These are phyloP conservation scores for Clonostachys sp. DNA, from an alignment of 2,329 filamentous ascomycete genomes.

Conservation along the genomic window DNA sequence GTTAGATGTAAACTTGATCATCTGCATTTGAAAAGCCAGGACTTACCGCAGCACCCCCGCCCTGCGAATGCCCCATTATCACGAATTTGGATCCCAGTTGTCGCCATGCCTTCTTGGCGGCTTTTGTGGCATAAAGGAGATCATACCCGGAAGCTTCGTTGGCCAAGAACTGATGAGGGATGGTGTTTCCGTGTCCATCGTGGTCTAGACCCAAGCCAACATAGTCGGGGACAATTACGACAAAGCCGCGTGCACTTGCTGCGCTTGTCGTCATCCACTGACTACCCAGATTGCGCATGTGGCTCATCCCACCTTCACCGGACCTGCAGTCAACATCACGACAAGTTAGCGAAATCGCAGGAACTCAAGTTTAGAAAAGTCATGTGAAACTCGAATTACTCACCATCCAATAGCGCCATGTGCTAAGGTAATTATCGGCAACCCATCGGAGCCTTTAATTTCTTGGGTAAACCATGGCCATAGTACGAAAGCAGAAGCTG, in stretches of 20 bases:
- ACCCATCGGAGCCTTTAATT: too few species aligned
- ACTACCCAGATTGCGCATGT: too few species aligned
- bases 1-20: too few species aligned
- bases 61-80: constrained; percentile 39
- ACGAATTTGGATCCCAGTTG: constrained; percentile 28
- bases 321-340: too few species aligned
- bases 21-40: too few species aligned
- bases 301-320: too few species aligned
- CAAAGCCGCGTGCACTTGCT: constrained; percentile 23
- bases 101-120: constrained; percentile 29
- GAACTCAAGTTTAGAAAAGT: too few species aligned
- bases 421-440: too few species aligned
- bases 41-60: constrained; percentile 25
- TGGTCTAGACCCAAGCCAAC: constrained; percentile 32
- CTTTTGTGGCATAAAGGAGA: constrained; percentile 30
- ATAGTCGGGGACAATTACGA: constrained; percentile 37
- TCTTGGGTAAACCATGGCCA: constrained; percentile 28
- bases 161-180: constrained; percentile 33
- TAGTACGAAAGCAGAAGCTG: constrained; percentile 38
- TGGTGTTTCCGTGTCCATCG: constrained; percentile 21
- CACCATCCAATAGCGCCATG: too few species aligned
- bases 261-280: too few species aligned
- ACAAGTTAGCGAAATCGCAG: too few species aligned
- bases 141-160: constrained; percentile 32
- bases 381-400: too few species aligned